Evolutionary conservation across 1,284 basidiomycete species (phyloP).

Genomic region (Omphalotus olearius): DNA sequence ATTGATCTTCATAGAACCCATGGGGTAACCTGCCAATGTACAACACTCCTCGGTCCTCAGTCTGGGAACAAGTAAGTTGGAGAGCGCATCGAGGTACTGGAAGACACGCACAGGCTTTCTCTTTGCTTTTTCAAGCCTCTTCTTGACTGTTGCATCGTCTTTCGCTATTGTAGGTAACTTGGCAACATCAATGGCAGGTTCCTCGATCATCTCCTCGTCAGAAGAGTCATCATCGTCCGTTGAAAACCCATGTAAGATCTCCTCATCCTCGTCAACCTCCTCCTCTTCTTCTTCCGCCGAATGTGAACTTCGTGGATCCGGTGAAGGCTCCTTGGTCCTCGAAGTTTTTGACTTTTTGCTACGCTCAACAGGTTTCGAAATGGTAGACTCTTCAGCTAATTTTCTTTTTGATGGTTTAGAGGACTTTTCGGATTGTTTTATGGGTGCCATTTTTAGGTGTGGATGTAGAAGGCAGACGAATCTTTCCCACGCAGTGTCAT

Average conservation of each 20-base stretch:
- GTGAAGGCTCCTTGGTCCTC: constrained; percentile 5
- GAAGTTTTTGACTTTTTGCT: constrained; percentile 9
- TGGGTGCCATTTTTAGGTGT: constrained; percentile 1
- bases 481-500: no score
- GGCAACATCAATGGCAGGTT: constrained; percentile 56
- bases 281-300: constrained; percentile 18
- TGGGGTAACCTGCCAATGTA: constrained; percentile 92
- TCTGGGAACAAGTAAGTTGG: constrained; percentile 33
- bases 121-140: constrained; percentile 81
- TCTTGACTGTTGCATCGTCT: constrained; percentile 77
- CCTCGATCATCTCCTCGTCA: constrained; percentile 65
- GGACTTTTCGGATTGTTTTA: constrained; percentile 2
- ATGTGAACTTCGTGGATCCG: constrained; percentile 1
- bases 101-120: constrained; percentile 59
- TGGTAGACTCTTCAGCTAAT: constrained; percentile 2
- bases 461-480: neutral
- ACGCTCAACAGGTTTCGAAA: neutral
- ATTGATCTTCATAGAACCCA: constrained; percentile 95
- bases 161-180: constrained; percentile 82
- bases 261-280: constrained; percentile 30
- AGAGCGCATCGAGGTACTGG: constrained; percentile 2
- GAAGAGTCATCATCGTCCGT: constrained; percentile 80
- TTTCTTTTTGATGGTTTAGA: constrained; percentile 9
- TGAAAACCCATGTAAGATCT: constrained; percentile 68
- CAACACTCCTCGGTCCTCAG: constrained; percentile 78